Base-by-base conservation (phyloP, 2,329 filamentous ascomycete species). In the Sporothrix sp. region DNA sequence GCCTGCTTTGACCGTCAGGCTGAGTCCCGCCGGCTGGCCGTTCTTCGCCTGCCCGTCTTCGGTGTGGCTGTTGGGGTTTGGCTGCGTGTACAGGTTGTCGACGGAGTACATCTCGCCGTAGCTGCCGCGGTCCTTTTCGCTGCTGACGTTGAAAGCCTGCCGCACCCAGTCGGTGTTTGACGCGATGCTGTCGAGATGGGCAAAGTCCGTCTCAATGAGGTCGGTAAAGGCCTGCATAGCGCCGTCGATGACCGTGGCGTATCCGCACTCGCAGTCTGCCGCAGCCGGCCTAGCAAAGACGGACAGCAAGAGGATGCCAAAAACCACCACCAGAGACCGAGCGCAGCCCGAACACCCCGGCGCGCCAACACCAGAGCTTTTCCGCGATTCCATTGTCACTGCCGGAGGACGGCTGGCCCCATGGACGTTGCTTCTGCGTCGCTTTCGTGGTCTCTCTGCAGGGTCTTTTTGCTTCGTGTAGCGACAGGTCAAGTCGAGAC, bases 231-330 rank as follows among this genome's bases (percentile, higher is more conserved):
- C 61, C 36, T 71, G 65, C 42, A 65, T 59, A 7, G 59, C 52
- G 4, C 61, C 57, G 25, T 67, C 65, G 35, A 71, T 65, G 54
- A 68, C 70, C 39, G 82, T 65, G 3, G 74, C 74, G 63, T 87
- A 90, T 47, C 85, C 86, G 61, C 86, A 91, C 59, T 85, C 78
- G 67, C 86, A 90, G 54, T 73, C 70, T 5, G 74, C 73, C 11
- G 56, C 37, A 33, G 58, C 60, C 8, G 54, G 50, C 13, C 16
- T 50, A 52, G 37, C 58, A 40, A 42, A 61, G 54, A 37, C 58
- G 48, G 52, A 35, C 11, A 61, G 30, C 25, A 61, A 16, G 43
- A 55, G 28, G 46, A 55, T 32, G 27, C 51, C 9, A 37, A 42
- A 11, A 32, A 55, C 11, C 9, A 37, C 21, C 8, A 53, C 13